phyloP scores from a whole-genome alignment of 2,329 filamentous ascomycete genomes.

The Diaporthe batatas region DNA sequence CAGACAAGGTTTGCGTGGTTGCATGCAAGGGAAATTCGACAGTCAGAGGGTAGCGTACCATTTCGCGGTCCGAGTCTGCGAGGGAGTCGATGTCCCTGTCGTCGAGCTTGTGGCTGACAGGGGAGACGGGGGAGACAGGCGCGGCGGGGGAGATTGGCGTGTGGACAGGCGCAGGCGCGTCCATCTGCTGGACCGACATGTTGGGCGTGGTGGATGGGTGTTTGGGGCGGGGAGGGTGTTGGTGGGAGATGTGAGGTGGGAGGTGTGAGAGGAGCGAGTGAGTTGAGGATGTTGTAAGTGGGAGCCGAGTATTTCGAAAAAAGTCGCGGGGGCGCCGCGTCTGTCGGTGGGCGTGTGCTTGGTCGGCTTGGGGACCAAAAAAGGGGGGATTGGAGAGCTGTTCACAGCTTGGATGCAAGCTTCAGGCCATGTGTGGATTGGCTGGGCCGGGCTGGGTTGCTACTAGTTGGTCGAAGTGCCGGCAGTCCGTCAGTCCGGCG shows the following conservation, averaged over 20 bases:
- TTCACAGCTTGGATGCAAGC: slow-evolving; percentile 36
- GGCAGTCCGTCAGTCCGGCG: slow-evolving; percentile 7
- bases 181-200: slow-evolving; percentile 51
- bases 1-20: slow-evolving; percentile 32
- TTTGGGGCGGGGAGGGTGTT: neutral
- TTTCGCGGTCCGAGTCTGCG: slow-evolving; percentile 55
- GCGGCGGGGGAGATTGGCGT: slow-evolving; percentile 42
- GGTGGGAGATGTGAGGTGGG: neutral
- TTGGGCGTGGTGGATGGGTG: slow-evolving; percentile 5
- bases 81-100: slow-evolving; percentile 44
- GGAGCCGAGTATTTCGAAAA: slow-evolving; percentile 11
- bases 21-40: slow-evolving; percentile 38
- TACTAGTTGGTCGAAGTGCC: slow-evolving; percentile 21
- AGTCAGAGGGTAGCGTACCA: slow-evolving; percentile 48
- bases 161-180: slow-evolving; percentile 46
- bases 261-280: neutral
- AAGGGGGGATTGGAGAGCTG: slow-evolving; percentile 36
- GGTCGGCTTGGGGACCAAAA: neutral
- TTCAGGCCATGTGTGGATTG: slow-evolving; percentile 39
- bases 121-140: slow-evolving; percentile 38
- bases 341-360: slow-evolving; percentile 26
- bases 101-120: slow-evolving; percentile 42
- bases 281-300: neutral
- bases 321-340: slow-evolving; percentile 34
- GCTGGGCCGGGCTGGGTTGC: slow-evolving; percentile 19